A percentile compares a stretch with the other conserved stretches of the same genome.
phyloP scores from a whole-genome alignment of 2,329 filamentous ascomycete genomes.

The Fusarium penzigii region DNA sequence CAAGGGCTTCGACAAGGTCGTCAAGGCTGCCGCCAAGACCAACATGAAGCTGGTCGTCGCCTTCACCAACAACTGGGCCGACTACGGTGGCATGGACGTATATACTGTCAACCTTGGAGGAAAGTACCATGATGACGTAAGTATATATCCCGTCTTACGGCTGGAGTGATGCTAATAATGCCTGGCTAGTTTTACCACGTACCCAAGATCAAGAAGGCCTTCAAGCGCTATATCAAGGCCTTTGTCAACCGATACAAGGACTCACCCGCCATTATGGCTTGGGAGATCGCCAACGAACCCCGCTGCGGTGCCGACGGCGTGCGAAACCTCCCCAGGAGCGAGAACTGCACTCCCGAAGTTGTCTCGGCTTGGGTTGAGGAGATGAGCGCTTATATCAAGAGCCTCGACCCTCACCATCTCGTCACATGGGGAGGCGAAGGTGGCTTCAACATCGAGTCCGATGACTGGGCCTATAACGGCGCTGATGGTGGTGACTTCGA shows the following conservation, averaged over 20 bases:
- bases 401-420: conserved; percentile 61
- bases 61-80: conserved; percentile 68
- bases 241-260: conserved; percentile 50
- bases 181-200: not conserved
- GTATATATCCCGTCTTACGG: conserved; percentile 46
- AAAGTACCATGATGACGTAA: conserved; percentile 42
- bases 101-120: conserved; percentile 54
- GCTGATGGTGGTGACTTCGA: conserved; percentile 54
- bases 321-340: not conserved
- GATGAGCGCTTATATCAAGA: conserved; percentile 60
- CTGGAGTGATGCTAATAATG: not conserved
- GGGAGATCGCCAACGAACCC: conserved; percentile 53
- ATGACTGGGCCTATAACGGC: conserved; percentile 52
- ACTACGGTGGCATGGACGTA: conserved; percentile 65
- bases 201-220: not conserved
- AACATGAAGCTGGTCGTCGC: conserved; percentile 65
- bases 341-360: conserved; percentile 11
- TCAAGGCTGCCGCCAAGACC: conserved; percentile 57
- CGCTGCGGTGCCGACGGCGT: conserved; percentile 31
- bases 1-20: conserved; percentile 61
- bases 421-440: conserved; percentile 7
- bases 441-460: conserved; percentile 43
- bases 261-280: conserved; percentile 52
- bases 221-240: conserved; percentile 43
- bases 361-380: conserved; percentile 56